Conservation (phyloP, 176 grass and related monocot species). For the Avena sativa region DNA sequence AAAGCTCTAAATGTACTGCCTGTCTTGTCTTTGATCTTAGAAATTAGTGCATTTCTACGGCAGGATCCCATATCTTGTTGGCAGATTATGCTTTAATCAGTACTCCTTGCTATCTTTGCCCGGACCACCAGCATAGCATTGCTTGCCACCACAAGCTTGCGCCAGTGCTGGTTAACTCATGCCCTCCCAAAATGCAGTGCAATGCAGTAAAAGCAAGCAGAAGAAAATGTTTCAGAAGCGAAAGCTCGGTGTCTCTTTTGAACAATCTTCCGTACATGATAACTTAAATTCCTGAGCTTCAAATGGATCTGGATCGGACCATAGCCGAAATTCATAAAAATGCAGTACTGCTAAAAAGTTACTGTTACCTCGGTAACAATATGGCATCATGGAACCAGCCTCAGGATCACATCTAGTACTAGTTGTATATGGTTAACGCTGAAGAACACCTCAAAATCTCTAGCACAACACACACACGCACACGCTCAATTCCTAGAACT, state of each 20-base stretch:
- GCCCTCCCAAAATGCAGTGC: not conserved
- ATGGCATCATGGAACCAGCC: slow-evolving; percentile 34
- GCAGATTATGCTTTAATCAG: slow-evolving; percentile 1
- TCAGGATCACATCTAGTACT: slow-evolving; percentile 28
- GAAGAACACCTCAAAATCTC: slow-evolving; percentile 28
- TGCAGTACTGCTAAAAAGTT: not conserved
- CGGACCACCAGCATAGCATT: slow-evolving; percentile 21
- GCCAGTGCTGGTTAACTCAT: not conserved
- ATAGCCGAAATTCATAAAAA: not conserved
- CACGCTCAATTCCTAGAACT: slow-evolving; percentile 39
- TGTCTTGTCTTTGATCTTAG: not conserved
- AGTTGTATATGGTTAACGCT: slow-evolving; percentile 9
- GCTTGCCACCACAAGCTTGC: not conserved
- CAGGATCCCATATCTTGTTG: not conserved
- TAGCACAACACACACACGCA: not conserved
- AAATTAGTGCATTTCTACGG: not conserved
- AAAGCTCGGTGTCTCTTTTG: not conserved
- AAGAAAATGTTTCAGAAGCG: not conserved
- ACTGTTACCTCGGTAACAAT: slow-evolving; percentile 31
- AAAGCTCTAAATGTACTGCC: not conserved
- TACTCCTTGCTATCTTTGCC: slow-evolving; percentile 29
- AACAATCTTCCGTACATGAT: not conserved
- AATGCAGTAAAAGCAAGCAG: not conserved
- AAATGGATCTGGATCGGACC: not conserved
- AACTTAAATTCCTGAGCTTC: not conserved